Conservation (phyloP, 2,329 filamentous ascomycete species). For the Tolypocladium guangdongense region DNA sequence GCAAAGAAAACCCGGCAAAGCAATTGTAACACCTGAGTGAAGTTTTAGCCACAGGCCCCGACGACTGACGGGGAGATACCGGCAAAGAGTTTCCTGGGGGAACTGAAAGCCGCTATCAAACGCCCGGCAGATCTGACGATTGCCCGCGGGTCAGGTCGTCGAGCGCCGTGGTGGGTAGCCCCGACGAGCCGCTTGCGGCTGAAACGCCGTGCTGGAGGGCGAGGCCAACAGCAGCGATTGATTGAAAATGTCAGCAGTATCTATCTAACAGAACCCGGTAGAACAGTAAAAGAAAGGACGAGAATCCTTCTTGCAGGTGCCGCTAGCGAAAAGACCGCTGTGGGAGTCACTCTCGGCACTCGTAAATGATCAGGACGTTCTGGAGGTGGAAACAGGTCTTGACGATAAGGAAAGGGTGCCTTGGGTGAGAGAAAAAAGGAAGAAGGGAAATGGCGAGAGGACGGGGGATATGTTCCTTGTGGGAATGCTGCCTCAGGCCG, state of each 20-base stretch:
- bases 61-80: slow-evolving; percentile 5
- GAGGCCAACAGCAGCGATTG: not conserved
- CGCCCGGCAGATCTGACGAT: not conserved
- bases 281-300: slow-evolving; percentile 27
- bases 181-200: not conserved
- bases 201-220: not conserved
- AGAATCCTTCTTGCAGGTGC: slow-evolving; percentile 52
- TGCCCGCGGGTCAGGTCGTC: not conserved
- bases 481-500: slow-evolving; percentile 16
- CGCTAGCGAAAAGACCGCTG: slow-evolving; percentile 95
- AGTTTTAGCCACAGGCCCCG: slow-evolving; percentile 7
- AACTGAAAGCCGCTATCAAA: slow-evolving; percentile 4
- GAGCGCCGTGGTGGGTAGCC: not conserved
- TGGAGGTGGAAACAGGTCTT: slow-evolving; percentile 58
- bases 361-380: slow-evolving; percentile 82
- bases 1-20: not conserved
- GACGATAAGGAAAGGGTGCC: slow-evolving; percentile 95
- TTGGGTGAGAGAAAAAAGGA: slow-evolving; percentile 28
- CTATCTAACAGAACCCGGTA: slow-evolving; percentile 96
- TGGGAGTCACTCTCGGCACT: slow-evolving; percentile 67
- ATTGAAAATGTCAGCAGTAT: slow-evolving; percentile 63
- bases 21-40: not conserved
- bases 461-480: not conserved
- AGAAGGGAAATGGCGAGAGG: slow-evolving; percentile 7
- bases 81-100: slow-evolving; percentile 3